Conservation (phyloP, 768 basidiomycete genomes). For the Podaxis rugospora region DNA sequence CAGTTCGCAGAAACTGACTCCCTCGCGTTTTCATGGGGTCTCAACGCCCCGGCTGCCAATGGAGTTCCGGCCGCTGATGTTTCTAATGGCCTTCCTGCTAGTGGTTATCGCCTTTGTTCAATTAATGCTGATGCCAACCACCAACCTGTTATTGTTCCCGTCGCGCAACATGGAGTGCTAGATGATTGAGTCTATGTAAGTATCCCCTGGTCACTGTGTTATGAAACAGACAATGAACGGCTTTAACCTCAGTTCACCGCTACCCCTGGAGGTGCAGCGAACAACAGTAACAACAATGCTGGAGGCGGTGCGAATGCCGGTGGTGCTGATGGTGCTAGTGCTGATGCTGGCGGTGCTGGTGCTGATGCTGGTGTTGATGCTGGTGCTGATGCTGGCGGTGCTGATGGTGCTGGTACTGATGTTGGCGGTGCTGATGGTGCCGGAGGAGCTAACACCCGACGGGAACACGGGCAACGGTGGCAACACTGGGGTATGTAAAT, state of each 20-base stretch:
- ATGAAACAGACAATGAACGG: background rate
- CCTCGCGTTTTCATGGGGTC: conserved; percentile 18
- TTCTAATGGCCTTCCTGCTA: conserved; percentile 46
- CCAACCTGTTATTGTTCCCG: conserved; percentile 45
- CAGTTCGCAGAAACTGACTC: background rate
- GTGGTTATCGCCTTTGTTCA: conserved; percentile 49
- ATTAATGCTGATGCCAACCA: conserved; percentile 54
- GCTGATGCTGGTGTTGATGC: background rate
- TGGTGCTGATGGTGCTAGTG: conserved; percentile 11
- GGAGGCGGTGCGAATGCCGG: conserved; percentile 6
- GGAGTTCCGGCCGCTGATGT: conserved; percentile 46
- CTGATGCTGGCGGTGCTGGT: background rate
- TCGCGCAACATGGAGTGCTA: conserved; percentile 52
- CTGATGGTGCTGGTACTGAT: background rate
- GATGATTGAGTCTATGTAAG: conserved; percentile 60
- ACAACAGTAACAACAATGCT: conserved; percentile 11
- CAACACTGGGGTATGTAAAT: conserved; percentile 1
- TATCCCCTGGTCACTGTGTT: conserved; percentile 11
- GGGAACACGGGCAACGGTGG: background rate
- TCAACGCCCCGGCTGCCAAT: conserved; percentile 34
- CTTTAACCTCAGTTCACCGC: conserved; percentile 27
- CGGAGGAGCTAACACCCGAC: background rate
- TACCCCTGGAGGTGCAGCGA: conserved; percentile 12
- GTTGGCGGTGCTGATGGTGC: background rate
- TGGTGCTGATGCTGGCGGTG: background rate